Percentiles rank a stretch among this genome's conserved stretches.
These are phyloP conservation scores for Populus hybrid DNA, from an alignment of 441 rosid species.

Conservation along the genomic window DNA sequence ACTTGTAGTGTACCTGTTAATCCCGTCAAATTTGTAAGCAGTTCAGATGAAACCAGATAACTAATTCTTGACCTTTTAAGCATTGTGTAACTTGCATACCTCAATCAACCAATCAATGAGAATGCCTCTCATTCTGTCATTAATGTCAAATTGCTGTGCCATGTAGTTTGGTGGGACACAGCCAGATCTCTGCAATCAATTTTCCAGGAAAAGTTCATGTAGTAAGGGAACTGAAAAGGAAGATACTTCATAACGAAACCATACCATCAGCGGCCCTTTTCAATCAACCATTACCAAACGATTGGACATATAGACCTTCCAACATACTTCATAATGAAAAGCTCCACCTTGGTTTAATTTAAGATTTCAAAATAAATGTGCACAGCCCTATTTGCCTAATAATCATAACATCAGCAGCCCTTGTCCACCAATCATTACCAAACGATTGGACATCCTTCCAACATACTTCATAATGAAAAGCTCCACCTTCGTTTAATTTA, in stretches of 20 bases:
- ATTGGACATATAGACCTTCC: no score
- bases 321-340: not conserved
- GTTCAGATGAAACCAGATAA: not conserved
- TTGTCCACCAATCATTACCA: no score
- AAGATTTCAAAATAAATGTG: not conserved
- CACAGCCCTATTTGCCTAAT: no score
- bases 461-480: not conserved
- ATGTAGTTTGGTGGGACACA: conserved; percentile 66
- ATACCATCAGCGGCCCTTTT: not conserved
- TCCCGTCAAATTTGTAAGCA: conserved; percentile 18
- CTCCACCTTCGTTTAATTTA: not conserved
- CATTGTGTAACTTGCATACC: conserved; percentile 36
- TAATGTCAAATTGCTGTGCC: conserved; percentile 68
- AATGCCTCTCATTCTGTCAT: conserved; percentile 91
- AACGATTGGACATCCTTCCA: not conserved
- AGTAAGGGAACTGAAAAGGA: not conserved
- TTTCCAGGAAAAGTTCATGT: not conserved
- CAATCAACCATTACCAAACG: not conserved
- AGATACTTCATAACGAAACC: not conserved
- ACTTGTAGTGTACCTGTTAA: conserved; percentile 91
- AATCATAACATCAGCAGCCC: no score
- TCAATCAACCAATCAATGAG: conserved; percentile 96
- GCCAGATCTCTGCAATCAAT: conserved; percentile 46
- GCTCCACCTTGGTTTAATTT: not conserved
- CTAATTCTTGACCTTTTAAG: not conserved